Base-by-base conservation (phyloP, 1,284 basidiomycete species). In the Malassezia pachydermatis region DNA sequence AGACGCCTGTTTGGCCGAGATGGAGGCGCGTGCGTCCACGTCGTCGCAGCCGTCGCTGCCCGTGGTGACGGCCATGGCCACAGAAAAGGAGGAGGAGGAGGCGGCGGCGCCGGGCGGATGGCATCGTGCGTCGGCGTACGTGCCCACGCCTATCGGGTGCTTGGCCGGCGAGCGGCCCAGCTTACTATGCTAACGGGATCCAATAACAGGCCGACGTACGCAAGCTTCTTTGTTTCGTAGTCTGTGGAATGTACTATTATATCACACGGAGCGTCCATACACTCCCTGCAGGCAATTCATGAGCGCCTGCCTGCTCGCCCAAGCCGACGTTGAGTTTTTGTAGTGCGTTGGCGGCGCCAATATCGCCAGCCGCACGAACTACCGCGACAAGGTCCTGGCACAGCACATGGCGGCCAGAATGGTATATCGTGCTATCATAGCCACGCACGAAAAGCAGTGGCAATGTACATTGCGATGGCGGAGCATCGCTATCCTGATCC, bases 361-460 rank as follows among this genome's bases (percentile, higher is more conserved):
- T 52, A 43, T 62, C 58, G 16, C 57, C 60, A 2, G 63, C 60
- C 0, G 59, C 59, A 39, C 57, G 53, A 49, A 65, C 58, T 10
- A 66, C 49, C 25, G 59, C 54, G 9, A 62, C 59, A 14, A 63
- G 42, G 30, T 62, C 62, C 34, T 66, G 59, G 48, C 45, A 54
- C 42, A 60, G 52, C 23, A 69, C 47, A 38, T 62, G 60, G 9
- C 62, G 48, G 2, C 59, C 63, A 1, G 66, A 62, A 36, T 64
- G 59, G 42, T 63, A 71, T 2, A 59, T 63, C 1, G 59, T 60
- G 7, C 68, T 67, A 41, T 69, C 65, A 11, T 51, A 48, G 6
- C 52, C 62, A 13, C 66, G 62, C 37, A 71, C 60, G 47, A 71
- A 65, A 37, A 69, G 50, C 17, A 71, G 43, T 2, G 68, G 68